Evolutionary conservation across 2,329 filamentous ascomycete species (phyloP), one percentile per base, ranked within the genome.

Genomic region (Alternaria longipes): DNA sequence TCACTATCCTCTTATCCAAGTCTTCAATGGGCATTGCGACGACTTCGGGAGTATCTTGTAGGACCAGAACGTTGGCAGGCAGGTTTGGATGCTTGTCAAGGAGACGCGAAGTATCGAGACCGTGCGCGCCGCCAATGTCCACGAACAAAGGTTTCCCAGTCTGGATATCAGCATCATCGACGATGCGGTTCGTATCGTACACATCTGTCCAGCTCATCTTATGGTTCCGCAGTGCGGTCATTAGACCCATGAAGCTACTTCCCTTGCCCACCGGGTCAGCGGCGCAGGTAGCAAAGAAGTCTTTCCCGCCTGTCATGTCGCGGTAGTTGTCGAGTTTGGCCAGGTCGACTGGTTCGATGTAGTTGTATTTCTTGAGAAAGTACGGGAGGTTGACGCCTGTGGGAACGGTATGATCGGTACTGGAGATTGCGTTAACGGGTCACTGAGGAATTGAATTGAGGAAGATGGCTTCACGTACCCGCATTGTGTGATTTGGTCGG

Each of bases 121-220:
- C 50, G 11, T 59, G 56, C 3, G 41, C 42, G 9, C 42, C 50
- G 4, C 56, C 50, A 11, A 59, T 54, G 2, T 59, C 50, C 1
- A 59, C 50, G 16, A 59, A 54, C 8, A 59, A 41, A 0, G 56
- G 50, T 20, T 54, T 54, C 3, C 50, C 56, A 2, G 42, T 7
- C 5, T 28, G 34, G 0, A 59, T 18, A 8, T 54, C 42, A 6
- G 56, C 50, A 28, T 50, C 56, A 1, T 26, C 16, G 12, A 49
- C 52, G 20, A 59, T 49, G 11, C 36, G 36, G 26, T 49, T 24
- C 1, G 56, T 59, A 16, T 59, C 50, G 44, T 55, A 59, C 9
- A 59, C 51, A 28, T 55, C 56, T 4, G 56, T 59, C 50, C 56
- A 59, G 16, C 16, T 34, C 56, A 59, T 59, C 42, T 59, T 59